These are phyloP conservation scores for Apiospora arundinis DNA, from an alignment of 2,329 filamentous ascomycete species.

Conservation along the genomic window DNA sequence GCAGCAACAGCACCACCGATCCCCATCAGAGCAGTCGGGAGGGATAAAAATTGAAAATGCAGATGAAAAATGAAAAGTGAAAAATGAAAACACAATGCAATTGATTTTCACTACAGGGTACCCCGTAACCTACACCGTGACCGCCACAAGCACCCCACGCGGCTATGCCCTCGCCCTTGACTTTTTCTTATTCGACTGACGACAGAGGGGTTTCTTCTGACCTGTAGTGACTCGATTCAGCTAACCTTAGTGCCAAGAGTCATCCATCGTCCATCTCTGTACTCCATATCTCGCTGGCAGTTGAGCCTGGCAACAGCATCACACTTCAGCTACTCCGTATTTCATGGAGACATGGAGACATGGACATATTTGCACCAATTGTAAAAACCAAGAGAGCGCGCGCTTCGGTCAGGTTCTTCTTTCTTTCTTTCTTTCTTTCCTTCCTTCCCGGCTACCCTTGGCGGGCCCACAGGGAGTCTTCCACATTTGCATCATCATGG, in stretches of 20 bases:
- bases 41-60: conserved; percentile 40
- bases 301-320: neutral
- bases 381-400: neutral
- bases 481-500: conserved; percentile 22
- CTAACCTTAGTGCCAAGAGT: conserved; percentile 5
- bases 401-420: conserved; percentile 23
- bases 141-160: conserved; percentile 17
- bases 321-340: neutral
- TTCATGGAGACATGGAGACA: neutral
- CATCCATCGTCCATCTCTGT: neutral
- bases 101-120: neutral
- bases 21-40: conserved; percentile 39
- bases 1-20: conserved; percentile 42
- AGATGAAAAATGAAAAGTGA: too few species aligned
- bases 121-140: neutral
- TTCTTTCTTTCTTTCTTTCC: conserved; percentile 23
- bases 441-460: conserved; percentile 1
- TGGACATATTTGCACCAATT: too few species aligned
- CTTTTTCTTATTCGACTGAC: neutral
- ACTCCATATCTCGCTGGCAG: neutral
- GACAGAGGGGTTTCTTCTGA: neutral
- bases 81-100: conserved; percentile 18
- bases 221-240: neutral
- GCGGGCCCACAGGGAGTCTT: conserved; percentile 15
- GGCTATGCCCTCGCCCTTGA: neutral